phyloP scores from a whole-genome alignment of 1,284 basidiomycete genomes.

The Marasmius sp. region DNA sequence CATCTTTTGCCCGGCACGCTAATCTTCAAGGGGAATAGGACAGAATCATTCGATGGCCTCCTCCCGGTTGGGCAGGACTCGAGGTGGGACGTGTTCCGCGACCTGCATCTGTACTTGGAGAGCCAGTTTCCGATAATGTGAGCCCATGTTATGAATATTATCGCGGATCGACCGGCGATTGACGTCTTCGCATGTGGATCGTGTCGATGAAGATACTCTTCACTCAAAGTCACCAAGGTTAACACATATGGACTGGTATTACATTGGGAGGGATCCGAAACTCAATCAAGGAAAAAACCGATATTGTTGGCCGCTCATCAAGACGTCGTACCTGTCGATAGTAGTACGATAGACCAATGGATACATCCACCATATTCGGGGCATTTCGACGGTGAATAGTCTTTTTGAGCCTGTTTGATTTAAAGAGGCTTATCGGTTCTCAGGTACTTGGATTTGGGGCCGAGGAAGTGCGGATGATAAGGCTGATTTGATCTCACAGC shows the following conservation, averaged over 20 bases:
- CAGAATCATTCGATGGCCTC: constrained; percentile 42
- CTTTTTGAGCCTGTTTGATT: not conserved
- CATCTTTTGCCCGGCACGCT: not conserved
- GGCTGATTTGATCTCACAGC: constrained; percentile 53
- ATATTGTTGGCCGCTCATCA: constrained; percentile 58
- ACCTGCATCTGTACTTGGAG: constrained; percentile 43
- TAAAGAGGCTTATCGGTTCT: not conserved
- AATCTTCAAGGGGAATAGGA: constrained; percentile 18
- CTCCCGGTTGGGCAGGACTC: constrained; percentile 40
- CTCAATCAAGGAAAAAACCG: constrained; percentile 48
- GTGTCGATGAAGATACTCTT: constrained; percentile 1
- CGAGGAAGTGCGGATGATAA: constrained; percentile 67
- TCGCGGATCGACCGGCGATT: not conserved
- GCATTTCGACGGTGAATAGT: constrained; percentile 39
- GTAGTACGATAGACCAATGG: constrained; percentile 50
- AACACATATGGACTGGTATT: constrained; percentile 64
- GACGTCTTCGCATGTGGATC: not conserved
- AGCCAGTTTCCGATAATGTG: constrained; percentile 41
- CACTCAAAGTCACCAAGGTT: constrained; percentile 50
- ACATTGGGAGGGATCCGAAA: constrained; percentile 58
- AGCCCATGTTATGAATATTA: constrained; percentile 7
- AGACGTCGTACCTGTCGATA: constrained; percentile 64
- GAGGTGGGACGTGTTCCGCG: constrained; percentile 42
- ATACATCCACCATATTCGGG: constrained; percentile 50
- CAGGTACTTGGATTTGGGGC: constrained; percentile 60